phyloP scores from a whole-genome alignment of 2,329 filamentous ascomycete species.

The Claviceps spartinae region DNA sequence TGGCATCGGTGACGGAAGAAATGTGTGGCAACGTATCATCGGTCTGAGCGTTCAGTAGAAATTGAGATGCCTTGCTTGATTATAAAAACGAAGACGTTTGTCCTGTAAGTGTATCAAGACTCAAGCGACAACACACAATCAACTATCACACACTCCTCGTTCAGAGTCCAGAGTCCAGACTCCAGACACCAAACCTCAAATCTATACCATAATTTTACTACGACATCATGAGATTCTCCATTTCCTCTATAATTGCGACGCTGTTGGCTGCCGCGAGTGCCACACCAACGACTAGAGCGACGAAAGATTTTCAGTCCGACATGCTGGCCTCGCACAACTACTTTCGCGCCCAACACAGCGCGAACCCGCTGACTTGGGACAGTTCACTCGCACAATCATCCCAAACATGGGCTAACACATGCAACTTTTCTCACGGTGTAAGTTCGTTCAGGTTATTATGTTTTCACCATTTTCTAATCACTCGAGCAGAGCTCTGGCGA shows the following conservation, averaged over 20 bases:
- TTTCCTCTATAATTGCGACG: background rate
- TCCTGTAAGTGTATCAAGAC: background rate
- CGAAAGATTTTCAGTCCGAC: background rate
- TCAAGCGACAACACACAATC: background rate
- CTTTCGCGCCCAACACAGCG: slow-evolving; percentile 1
- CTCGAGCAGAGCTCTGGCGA: background rate
- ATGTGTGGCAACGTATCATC: background rate
- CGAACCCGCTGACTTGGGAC: background rate
- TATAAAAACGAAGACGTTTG: background rate
- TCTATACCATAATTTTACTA: background rate
- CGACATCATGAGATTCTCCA: background rate
- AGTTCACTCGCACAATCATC: background rate
- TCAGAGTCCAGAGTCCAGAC: too few relatives aligned
- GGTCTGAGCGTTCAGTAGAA: background rate
- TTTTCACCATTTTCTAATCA: background rate
- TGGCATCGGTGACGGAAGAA: background rate
- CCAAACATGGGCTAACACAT: slow-evolving; percentile 1
- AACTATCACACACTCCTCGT: background rate
- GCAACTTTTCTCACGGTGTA: slow-evolving; percentile 1
- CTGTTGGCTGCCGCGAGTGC: background rate
- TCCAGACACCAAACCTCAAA: background rate
- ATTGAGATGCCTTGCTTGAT: background rate
- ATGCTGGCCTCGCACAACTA: slow-evolving; percentile 1
- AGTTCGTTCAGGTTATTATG: background rate
- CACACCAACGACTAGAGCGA: background rate